Evolutionary conservation across 2,329 filamentous ascomycete genomes (phyloP).

Genomic region (Trichoderma gracile): DNA sequence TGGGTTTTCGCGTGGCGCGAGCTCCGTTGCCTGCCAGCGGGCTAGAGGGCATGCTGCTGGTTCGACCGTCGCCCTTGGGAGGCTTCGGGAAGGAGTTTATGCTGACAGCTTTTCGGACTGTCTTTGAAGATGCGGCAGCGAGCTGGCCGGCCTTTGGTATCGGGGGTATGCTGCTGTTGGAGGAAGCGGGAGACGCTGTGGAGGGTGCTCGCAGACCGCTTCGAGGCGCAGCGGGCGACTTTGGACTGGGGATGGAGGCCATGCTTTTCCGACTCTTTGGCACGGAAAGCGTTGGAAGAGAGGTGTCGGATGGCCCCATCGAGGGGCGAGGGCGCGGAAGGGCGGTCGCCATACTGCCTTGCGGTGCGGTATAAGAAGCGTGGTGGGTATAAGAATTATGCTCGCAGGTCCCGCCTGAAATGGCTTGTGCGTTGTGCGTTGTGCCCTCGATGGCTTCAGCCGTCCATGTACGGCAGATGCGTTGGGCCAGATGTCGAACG

Average conservation of each 20-base stretch:
- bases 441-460: slow-evolving; percentile 30
- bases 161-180: slow-evolving; percentile 55
- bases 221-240: slow-evolving; percentile 53
- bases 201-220: slow-evolving; percentile 62
- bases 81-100: slow-evolving; percentile 93
- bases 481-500: slow-evolving; percentile 16
- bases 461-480: slow-evolving; percentile 36
- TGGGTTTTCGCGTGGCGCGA: slow-evolving; percentile 53
- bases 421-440: slow-evolving; percentile 31
- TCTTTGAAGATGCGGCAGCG: slow-evolving; percentile 63
- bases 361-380: slow-evolving; percentile 1
- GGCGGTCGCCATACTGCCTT: slow-evolving; percentile 48
- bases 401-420: slow-evolving; percentile 28
- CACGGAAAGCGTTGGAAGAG: slow-evolving; percentile 73
- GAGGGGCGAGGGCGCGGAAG: slow-evolving; percentile 68
- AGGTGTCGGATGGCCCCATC: slow-evolving; percentile 68
- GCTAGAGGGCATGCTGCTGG: slow-evolving; percentile 63
- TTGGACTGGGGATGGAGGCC: slow-evolving; percentile 44
- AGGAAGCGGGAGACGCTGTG: slow-evolving; percentile 52
- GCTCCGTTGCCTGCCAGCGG: slow-evolving; percentile 51
- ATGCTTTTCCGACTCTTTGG: slow-evolving; percentile 71
- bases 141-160: slow-evolving; percentile 57
- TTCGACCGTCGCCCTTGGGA: slow-evolving; percentile 64
- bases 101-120: slow-evolving; percentile 83
- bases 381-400: slow-evolving; percentile 25